phyloP scores from a whole-genome alignment of 2,329 filamentous ascomycete genomes.

The Waltergamsia citrina region DNA sequence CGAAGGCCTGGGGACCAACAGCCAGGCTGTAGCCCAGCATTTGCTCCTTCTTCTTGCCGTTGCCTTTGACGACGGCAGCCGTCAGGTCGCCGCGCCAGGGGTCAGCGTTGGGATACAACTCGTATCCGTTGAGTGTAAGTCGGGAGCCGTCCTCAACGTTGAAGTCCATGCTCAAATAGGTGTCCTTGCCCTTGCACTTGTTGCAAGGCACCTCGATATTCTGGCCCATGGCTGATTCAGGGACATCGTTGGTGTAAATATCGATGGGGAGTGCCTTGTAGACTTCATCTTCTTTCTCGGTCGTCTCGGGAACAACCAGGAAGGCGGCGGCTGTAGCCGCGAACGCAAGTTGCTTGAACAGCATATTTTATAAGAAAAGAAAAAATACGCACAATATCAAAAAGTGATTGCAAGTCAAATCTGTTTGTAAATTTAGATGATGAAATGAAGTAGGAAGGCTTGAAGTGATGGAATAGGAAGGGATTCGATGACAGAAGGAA shows the following conservation, averaged over 20 bases:
- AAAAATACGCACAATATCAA: too few species aligned
- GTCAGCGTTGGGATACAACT: slow-evolving; percentile 47
- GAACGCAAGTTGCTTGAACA: slow-evolving; percentile 20
- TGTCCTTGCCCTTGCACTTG: slow-evolving; percentile 37
- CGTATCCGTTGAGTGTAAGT: slow-evolving; percentile 49
- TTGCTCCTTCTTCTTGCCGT: slow-evolving; percentile 21
- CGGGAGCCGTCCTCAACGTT: slow-evolving; percentile 35
- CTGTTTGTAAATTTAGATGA: too few species aligned
- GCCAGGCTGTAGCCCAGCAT: slow-evolving; percentile 41
- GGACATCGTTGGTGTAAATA: slow-evolving; percentile 24
- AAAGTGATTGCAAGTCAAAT: too few species aligned
- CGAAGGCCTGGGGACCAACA: slow-evolving; percentile 30
- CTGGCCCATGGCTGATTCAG: slow-evolving; percentile 21
- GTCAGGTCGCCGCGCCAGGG: slow-evolving; percentile 31
- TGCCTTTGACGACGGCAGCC: slow-evolving; percentile 34
- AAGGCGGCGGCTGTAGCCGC: slow-evolving; percentile 32
- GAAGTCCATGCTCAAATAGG: slow-evolving; percentile 44
- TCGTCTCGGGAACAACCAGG: slow-evolving; percentile 42
- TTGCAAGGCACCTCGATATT: slow-evolving; percentile 41
- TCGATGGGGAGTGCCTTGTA: slow-evolving; percentile 29
- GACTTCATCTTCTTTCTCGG: slow-evolving; percentile 29
- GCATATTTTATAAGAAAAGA: too few species aligned
- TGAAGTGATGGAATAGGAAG: not conserved
- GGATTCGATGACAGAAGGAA: too few species aligned
- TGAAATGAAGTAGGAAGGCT: too few species aligned